Percentiles rank a stretch among this genome's conserved stretches.
These are phyloP conservation scores for Oenanthe sinensis DNA, from an alignment of 129 eudicot species.

Conservation along the genomic window DNA sequence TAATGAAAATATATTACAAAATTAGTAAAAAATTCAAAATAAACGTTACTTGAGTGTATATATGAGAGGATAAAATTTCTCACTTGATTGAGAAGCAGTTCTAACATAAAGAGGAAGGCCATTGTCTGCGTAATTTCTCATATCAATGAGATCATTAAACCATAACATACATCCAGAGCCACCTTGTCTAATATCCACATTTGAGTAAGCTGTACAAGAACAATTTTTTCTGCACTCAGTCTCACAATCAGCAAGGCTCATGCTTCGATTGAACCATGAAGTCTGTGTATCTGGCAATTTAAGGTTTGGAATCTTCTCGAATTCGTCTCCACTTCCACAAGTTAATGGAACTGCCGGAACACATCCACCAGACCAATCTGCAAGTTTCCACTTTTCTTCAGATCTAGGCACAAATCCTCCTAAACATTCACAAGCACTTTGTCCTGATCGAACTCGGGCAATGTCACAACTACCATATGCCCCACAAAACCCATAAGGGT, in stretches of 20 bases:
- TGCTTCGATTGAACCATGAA: constrained; percentile 23
- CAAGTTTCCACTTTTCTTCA: constrained; percentile 21
- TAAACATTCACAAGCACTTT: constrained; percentile 33
- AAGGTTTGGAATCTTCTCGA: constrained; percentile 13
- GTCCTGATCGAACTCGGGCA: constrained; percentile 3
- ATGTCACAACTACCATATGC: constrained; percentile 28
- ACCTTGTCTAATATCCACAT: constrained; percentile 18
- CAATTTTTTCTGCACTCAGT: constrained; percentile 32
- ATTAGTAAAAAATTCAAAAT: too few species aligned
- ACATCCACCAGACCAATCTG: constrained; percentile 49
- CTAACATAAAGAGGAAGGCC: constrained; percentile 22
- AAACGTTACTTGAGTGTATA: neutral
- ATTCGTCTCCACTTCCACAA: constrained; percentile 31
- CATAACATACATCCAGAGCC: constrained; percentile 58
- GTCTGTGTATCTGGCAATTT: constrained; percentile 38
- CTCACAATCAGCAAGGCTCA: constrained; percentile 35
- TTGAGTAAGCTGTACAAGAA: constrained; percentile 38
- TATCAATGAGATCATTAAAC: constrained; percentile 37
- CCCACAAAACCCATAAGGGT: constrained; percentile 36
- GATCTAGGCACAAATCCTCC: constrained; percentile 29
- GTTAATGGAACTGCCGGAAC: constrained; percentile 14
- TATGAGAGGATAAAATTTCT: neutral
- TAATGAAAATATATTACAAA: neutral
- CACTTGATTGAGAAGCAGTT: constrained; percentile 32
- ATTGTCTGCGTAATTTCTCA: constrained; percentile 17